Base-by-base conservation (phyloP, 2,329 filamentous ascomycete genomes). In the Hirsutella minnesotensis region DNA sequence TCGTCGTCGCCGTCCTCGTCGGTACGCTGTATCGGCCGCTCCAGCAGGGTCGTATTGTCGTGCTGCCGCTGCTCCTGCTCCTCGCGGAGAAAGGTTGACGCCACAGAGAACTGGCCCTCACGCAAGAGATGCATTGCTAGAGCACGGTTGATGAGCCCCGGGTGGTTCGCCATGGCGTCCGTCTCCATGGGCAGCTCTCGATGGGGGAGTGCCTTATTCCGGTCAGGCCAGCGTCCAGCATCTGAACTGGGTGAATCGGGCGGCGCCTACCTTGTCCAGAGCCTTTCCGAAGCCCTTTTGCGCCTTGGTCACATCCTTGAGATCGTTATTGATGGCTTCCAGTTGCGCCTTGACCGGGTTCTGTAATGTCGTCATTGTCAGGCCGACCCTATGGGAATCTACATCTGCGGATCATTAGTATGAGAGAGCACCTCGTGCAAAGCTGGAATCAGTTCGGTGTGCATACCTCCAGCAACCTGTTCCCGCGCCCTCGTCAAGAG, bases 101-200 rank as follows among this genome's bases (percentile, higher is more conserved):
- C 90, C 2, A 95, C 89, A 19, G 73, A 74, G 61, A 98, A 98
- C 57, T 95, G 85, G 39, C 92, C 92, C 65, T 96, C 90, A 34
- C 92, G 85, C 33, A 98, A 74, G 19, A 98, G 75, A 58, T 98
- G 92, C 88, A 96, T 95, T 9, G 86, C 86, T 53, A 98, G 94
- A 7, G 92, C 90, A 44, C 89, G 79, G 64, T 95, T 94, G 57
- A 96, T 86, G 12, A 95, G 72, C 15, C 74, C 70, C 4, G 83
- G 75, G 50, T 94, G 80, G 18, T 81, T 75, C 2, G 78, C 80
- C 61, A 95, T 79, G 29, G 81, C 83, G 62, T 94, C 87, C 54
- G 87, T 81, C 45, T 89, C 84, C 55, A 79, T 83, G 13, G 81
- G 84, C 0, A 90, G 78, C 13, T 84, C 69, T 13, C 80, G 77